Evolutionary conservation across 1,284 basidiomycete species (phyloP).

Genomic region (Caloboletus firmus): DNA sequence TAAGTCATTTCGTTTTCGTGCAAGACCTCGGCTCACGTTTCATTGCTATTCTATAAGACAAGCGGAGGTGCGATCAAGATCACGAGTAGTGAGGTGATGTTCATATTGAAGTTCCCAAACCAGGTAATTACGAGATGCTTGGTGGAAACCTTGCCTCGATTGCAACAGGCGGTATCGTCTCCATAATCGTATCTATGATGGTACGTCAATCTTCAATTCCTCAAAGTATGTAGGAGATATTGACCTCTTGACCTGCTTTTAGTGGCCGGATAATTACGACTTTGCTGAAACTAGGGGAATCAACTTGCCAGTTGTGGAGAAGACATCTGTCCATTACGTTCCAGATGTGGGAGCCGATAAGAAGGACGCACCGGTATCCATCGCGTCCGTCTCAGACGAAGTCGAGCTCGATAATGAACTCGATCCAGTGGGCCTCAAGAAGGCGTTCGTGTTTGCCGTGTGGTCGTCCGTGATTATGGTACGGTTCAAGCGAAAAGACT

Average conservation of each 20-base stretch:
- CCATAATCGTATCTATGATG: slow-evolving; percentile 56
- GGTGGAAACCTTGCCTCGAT: slow-evolving; percentile 89
- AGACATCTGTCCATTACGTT: slow-evolving; percentile 18
- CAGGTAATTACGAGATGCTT: slow-evolving; percentile 78
- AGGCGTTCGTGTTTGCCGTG: slow-evolving; percentile 77
- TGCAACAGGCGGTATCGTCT: slow-evolving; percentile 76
- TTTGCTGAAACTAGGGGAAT: slow-evolving; percentile 78
- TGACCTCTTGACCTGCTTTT: slow-evolving; percentile 1
- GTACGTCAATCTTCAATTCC: slow-evolving; percentile 15
- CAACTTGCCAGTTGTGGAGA: slow-evolving; percentile 45
- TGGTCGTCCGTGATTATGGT: slow-evolving; percentile 69
- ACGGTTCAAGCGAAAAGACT: slow-evolving; percentile 26
- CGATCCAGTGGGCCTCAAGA: slow-evolving; percentile 59
- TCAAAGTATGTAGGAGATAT: neutral
- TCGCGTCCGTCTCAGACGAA: slow-evolving; percentile 35
- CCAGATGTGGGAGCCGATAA: slow-evolving; percentile 42
- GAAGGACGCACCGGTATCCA: slow-evolving; percentile 36
- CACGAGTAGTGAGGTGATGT: neutral
- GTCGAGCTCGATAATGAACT: slow-evolving; percentile 47
- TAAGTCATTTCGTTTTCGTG: slow-evolving; percentile 26
- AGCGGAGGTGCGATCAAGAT: slow-evolving; percentile 44
- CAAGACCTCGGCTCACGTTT: neutral
- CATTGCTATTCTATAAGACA: slow-evolving; percentile 36
- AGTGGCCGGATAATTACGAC: slow-evolving; percentile 82
- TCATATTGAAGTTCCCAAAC: slow-evolving; percentile 23